phyloP scores from a whole-genome alignment of 2,329 filamentous ascomycete genomes.

The Aspergillus novofumigatus region DNA sequence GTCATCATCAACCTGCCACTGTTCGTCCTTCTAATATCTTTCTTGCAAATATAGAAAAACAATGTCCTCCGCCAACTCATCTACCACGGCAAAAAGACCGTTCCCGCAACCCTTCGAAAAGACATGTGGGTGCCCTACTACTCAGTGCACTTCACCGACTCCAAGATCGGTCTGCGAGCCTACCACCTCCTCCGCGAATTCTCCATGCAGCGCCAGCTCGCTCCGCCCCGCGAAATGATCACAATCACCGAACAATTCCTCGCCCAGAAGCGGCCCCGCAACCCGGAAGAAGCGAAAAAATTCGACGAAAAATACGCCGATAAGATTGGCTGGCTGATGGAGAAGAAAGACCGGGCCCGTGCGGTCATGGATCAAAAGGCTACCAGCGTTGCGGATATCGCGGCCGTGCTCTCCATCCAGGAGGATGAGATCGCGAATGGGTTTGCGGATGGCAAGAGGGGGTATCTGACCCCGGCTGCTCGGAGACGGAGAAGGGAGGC shows the following conservation, averaged over 20 bases:
- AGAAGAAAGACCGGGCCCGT: slow-evolving; percentile 48
- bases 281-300: slow-evolving; percentile 37
- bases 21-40: slow-evolving; percentile 6
- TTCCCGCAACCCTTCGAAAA: slow-evolving; percentile 54
- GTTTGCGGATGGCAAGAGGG: slow-evolving; percentile 28
- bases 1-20: neutral
- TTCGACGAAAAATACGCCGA: slow-evolving; percentile 38
- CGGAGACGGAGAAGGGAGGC: slow-evolving; percentile 29
- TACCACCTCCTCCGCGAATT: slow-evolving; percentile 59
- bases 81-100: slow-evolving; percentile 61
- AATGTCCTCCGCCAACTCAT: slow-evolving; percentile 54
- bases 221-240: slow-evolving; percentile 44
- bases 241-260: slow-evolving; percentile 43
- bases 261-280: slow-evolving; percentile 34
- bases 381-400: slow-evolving; percentile 58
- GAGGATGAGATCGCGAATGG: slow-evolving; percentile 33
- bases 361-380: slow-evolving; percentile 61
- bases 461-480: slow-evolving; percentile 28
- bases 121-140: slow-evolving; percentile 61
- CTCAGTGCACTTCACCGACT: slow-evolving; percentile 52
- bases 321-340: slow-evolving; percentile 42
- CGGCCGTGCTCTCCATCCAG: slow-evolving; percentile 52
- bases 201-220: slow-evolving; percentile 54
- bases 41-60: slow-evolving; percentile 40
- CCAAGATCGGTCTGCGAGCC: slow-evolving; percentile 49